Evolutionary conservation across 257 asterid genomes (phyloP).

Genomic region (Fraxinus cuspidata): DNA sequence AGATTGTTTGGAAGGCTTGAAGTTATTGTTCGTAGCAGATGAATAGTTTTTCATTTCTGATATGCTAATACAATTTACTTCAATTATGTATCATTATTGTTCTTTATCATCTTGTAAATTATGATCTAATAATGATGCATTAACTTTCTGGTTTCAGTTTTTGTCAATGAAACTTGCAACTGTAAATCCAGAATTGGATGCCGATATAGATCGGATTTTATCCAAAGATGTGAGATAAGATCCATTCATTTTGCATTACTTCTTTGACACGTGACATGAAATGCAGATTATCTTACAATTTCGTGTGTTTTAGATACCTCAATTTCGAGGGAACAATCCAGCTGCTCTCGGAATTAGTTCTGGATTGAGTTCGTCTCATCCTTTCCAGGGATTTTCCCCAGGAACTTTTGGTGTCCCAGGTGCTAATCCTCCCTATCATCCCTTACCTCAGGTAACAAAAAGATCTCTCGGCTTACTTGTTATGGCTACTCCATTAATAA

Average conservation of each 20-base stretch:
- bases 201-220: constrained; percentile 64
- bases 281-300: constrained; percentile 9
- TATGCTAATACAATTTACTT: not conserved
- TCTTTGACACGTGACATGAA: not conserved
- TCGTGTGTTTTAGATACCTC: constrained; percentile 52
- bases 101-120: not conserved
- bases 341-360: constrained; percentile 47
- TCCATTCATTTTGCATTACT: not conserved
- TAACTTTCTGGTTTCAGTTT: constrained; percentile 50
- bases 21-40: not conserved
- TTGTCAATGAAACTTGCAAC: constrained; percentile 91
- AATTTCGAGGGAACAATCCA: constrained; percentile 52
- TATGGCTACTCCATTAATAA: not conserved
- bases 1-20: not conserved
- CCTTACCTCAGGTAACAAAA: constrained; percentile 65
- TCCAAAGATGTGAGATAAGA: constrained; percentile 68
- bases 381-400: constrained; percentile 55
- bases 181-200: constrained; percentile 73
- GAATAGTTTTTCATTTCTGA: not conserved
- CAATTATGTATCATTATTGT: not conserved
- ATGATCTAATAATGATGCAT: constrained; percentile 14
- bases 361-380: constrained; percentile 51
- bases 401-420: constrained; percentile 49
- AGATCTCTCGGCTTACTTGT: not conserved
- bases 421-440: constrained; percentile 46